phyloP scores from a whole-genome alignment of 164 flowering plant species.

The Chimonanthus salicifolius region DNA sequence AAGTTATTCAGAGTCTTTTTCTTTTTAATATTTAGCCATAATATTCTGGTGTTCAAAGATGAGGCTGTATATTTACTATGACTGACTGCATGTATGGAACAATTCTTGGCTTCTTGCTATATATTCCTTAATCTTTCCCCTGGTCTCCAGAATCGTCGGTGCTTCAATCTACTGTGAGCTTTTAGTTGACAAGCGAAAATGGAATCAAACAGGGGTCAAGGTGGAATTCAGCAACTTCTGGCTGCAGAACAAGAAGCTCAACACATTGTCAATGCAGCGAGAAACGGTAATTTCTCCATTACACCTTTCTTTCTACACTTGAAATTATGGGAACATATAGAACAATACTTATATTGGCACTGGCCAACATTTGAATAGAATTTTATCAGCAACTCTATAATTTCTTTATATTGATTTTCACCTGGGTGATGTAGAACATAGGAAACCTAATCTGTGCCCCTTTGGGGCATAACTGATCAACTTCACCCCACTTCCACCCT shows the following conservation, averaged over 20 bases:
- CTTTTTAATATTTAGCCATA: not conserved
- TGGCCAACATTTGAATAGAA: not conserved
- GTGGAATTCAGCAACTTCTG: constrained; percentile 61
- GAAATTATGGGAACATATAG: not conserved
- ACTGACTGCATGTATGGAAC: not conserved
- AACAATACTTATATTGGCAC: not conserved
- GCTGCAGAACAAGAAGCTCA: constrained; percentile 84
- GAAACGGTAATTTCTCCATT: constrained; percentile 35
- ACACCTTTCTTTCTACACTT: not conserved
- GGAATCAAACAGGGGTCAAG: constrained; percentile 45
- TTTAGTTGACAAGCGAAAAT: constrained; percentile 23
- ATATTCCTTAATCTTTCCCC: not conserved
- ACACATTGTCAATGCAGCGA: constrained; percentile 62
- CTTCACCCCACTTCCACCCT: too few species aligned
- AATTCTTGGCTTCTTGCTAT: constrained; percentile 5
- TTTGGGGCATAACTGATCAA: too few species aligned
- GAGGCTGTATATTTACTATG: not conserved
- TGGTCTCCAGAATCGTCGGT: not conserved
- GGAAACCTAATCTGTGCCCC: too few species aligned
- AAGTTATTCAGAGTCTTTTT: too few species aligned
- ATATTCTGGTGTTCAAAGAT: not conserved
- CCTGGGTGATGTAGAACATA: too few species aligned
- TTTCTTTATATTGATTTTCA: not conserved
- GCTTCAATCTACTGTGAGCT: not conserved
- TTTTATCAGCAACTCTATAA: not conserved